phyloP scores from a whole-genome alignment of 2,329 filamentous ascomycete species.

The Sclerotinia nivalis region DNA sequence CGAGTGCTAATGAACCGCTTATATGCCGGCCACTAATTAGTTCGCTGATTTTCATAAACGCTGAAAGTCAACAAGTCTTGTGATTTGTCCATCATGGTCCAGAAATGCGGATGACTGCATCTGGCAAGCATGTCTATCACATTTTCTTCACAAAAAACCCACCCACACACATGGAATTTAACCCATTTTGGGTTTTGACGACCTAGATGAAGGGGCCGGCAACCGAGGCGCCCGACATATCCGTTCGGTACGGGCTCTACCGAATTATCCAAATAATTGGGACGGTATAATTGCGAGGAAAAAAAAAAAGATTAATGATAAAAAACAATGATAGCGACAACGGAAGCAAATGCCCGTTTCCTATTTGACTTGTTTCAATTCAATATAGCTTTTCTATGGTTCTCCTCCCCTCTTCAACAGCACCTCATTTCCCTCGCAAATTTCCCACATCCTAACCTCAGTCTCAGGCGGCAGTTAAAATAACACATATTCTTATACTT shows the following conservation, averaged over 20 bases:
- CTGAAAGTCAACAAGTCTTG: constrained; percentile 19
- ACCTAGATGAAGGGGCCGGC: constrained; percentile 10
- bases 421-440: not conserved
- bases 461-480: constrained; percentile 12
- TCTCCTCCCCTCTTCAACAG: not conserved
- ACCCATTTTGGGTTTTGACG: constrained; percentile 3
- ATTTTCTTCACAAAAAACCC: constrained; percentile 22
- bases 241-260: constrained; percentile 22
- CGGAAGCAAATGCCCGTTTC: not conserved
- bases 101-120: constrained; percentile 24
- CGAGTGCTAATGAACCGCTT: not conserved
- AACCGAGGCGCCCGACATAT: constrained; percentile 16
- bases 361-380: constrained; percentile 1
- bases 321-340: not conserved
- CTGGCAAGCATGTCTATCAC: constrained; percentile 24
- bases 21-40: constrained; percentile 15
- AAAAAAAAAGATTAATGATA: not conserved
- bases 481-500: constrained; percentile 6
- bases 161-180: constrained; percentile 18
- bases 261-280: constrained; percentile 8
- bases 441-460: not conserved
- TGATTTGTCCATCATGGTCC: constrained; percentile 20
- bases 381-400: constrained; percentile 7
- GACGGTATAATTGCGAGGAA: not conserved
- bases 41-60: constrained; percentile 15